phyloP scores from a whole-genome alignment of 2,329 filamentous ascomycete species.

The Coniochaeta ligniaria region DNA sequence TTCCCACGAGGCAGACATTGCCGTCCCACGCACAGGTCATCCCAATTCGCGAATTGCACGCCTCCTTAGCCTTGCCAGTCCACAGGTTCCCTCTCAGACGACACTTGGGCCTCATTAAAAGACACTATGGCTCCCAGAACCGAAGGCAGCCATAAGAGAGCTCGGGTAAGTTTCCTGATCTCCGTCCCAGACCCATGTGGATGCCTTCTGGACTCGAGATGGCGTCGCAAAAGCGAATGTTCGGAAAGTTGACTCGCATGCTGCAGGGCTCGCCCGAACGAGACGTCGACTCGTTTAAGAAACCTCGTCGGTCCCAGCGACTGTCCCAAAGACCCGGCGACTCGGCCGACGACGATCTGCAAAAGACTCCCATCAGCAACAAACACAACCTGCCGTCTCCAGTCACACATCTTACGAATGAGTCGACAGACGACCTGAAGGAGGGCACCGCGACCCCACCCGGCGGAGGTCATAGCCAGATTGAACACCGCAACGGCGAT shows the following conservation, averaged over 20 bases:
- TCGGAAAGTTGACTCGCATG: slow-evolving; percentile 18
- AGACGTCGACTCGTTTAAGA: slow-evolving; percentile 61
- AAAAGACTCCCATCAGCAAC: slow-evolving; percentile 53
- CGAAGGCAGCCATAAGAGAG: slow-evolving; percentile 81
- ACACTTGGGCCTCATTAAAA: neutral
- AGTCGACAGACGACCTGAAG: slow-evolving; percentile 59
- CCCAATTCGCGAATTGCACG: neutral
- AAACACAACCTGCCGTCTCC: slow-evolving; percentile 74
- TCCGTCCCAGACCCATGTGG: neutral
- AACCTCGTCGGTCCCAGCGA: slow-evolving; percentile 72
- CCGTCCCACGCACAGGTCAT: slow-evolving; percentile 1
- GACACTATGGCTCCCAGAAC: slow-evolving; percentile 24
- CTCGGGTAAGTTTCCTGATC: slow-evolving; percentile 50
- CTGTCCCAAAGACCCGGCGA: slow-evolving; percentile 36
- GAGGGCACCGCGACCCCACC: slow-evolving; percentile 67
- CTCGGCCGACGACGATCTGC: slow-evolving; percentile 22
- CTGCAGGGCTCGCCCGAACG: slow-evolving; percentile 59
- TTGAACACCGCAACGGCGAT: slow-evolving; percentile 41
- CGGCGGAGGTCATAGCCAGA: slow-evolving; percentile 42
- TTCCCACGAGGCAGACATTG: slow-evolving; percentile 1
- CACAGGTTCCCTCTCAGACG: neutral
- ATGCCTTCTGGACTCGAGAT: neutral
- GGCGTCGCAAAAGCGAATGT: slow-evolving; percentile 7
- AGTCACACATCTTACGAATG: slow-evolving; percentile 47
- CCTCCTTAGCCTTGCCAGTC: neutral